Conservation (phyloP, 2,329 filamentous ascomycete species). For the Epichloe gansuensis region DNA sequence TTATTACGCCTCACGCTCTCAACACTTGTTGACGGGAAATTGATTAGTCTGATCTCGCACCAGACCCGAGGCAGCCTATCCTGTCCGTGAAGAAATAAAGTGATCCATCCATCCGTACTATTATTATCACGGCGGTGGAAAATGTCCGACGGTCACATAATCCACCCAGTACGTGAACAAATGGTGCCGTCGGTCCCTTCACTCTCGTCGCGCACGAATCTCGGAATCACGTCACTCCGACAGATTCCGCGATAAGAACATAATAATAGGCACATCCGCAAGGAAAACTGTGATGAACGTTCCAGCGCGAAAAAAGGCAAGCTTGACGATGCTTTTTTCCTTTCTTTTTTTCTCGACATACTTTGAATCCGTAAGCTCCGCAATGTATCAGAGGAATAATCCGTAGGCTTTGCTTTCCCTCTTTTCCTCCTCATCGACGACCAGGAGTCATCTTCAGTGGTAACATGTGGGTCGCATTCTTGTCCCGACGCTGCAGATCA, state of each 20-base stretch:
- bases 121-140: background rate
- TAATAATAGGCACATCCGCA: background rate
- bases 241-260: background rate
- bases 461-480: constrained; percentile 1
- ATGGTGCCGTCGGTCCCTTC: background rate
- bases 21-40: background rate
- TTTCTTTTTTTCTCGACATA: background rate
- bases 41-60: background rate
- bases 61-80: background rate
- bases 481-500: constrained; percentile 2
- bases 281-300: background rate
- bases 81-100: background rate
- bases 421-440: background rate
- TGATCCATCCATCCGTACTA: no score
- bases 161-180: background rate
- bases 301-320: background rate
- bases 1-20: no score
- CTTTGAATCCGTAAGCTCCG: background rate
- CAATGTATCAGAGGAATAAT: no score
- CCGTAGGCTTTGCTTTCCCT: background rate
- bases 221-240: background rate
- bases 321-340: background rate
- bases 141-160: background rate
- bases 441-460: background rate
- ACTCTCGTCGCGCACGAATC: background rate